A percentile compares a stretch with the other conserved stretches of the same genome.
These are phyloP conservation scores for Hemileccinum hortonii DNA, from an alignment of 1,284 basidiomycete species.

Conservation along the genomic window DNA sequence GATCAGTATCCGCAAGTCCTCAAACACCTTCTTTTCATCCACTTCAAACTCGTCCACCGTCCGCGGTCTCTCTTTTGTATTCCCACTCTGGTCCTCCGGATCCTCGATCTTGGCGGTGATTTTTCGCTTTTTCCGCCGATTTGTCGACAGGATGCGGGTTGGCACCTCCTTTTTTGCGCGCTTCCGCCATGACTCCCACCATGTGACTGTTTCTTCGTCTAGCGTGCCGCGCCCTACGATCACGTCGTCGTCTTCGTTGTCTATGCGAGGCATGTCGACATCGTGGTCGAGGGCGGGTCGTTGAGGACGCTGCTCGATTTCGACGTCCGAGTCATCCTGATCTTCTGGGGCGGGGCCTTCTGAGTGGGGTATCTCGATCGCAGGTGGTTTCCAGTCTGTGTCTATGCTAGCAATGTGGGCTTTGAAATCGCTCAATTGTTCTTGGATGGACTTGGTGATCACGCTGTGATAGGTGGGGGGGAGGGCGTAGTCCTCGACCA, in stretches of 20 bases:
- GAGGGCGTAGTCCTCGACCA: conserved; percentile 91
- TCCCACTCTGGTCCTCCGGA: conserved; percentile 32
- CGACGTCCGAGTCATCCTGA: conserved; percentile 37
- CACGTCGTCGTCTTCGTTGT: conserved; percentile 28
- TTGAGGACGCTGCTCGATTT: conserved; percentile 26
- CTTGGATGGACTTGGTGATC: conserved; percentile 84
- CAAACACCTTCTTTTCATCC: conserved; percentile 58
- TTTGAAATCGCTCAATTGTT: conserved; percentile 82
- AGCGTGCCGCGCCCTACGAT: conserved; percentile 46
- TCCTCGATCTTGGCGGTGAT: conserved; percentile 34
- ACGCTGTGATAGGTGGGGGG: conserved; percentile 67
- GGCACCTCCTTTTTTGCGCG: conserved; percentile 27
- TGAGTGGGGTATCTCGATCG: conserved; percentile 21
- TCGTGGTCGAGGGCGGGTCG: conserved; percentile 4
- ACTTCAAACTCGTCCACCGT: conserved; percentile 53
- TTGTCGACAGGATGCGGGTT: conserved; percentile 21
- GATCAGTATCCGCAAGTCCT: conserved; percentile 89
- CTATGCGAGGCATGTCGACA: conserved; percentile 1
- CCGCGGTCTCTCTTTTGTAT: conserved; percentile 41
- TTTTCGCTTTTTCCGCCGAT: conserved; percentile 31
- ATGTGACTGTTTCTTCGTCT: conserved; percentile 51
- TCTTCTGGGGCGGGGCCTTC: conserved; percentile 34
- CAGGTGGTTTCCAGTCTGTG: conserved; percentile 32
- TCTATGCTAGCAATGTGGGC: conserved; percentile 56
- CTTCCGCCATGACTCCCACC: conserved; percentile 75